Conservation (phyloP, 164 flowering plant genomes). For the Aristolochia californica region DNA sequence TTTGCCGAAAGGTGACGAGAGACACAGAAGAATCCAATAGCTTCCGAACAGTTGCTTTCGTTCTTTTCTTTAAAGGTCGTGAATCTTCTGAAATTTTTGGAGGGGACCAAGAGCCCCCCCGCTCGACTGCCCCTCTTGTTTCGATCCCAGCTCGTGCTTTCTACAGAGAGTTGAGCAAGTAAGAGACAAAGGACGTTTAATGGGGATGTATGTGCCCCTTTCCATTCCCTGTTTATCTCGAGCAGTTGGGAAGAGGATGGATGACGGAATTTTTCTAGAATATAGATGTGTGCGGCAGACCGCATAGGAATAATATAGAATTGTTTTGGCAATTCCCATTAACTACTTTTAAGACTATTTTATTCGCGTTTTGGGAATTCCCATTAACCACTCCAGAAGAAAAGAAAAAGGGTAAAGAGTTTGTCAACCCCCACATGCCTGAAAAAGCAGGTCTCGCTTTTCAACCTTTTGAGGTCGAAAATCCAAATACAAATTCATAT, state of each 20-base stretch:
- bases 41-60: constrained; percentile 17
- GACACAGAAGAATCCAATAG: constrained; percentile 23
- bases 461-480: not conserved
- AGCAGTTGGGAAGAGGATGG: no score
- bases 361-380: not conserved
- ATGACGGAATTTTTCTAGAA: no score
- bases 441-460: not conserved
- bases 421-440: constrained; percentile 43
- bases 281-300: no score
- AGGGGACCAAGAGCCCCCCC: constrained; percentile 20
- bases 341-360: not conserved
- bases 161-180: not conserved
- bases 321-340: not conserved
- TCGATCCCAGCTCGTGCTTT: not conserved
- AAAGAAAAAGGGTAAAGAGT: no score
- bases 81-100: constrained; percentile 9
- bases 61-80: constrained; percentile 1
- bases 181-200: not conserved
- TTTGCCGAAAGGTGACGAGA: constrained; percentile 9
- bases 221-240: no score
- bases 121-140: not conserved
- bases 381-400: not conserved
- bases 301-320: no score
- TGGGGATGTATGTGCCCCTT: no score
- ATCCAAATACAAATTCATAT: no score